phyloP scores from a whole-genome alignment of 2,329 filamentous ascomycete species.

The Calonectria honghensis region DNA sequence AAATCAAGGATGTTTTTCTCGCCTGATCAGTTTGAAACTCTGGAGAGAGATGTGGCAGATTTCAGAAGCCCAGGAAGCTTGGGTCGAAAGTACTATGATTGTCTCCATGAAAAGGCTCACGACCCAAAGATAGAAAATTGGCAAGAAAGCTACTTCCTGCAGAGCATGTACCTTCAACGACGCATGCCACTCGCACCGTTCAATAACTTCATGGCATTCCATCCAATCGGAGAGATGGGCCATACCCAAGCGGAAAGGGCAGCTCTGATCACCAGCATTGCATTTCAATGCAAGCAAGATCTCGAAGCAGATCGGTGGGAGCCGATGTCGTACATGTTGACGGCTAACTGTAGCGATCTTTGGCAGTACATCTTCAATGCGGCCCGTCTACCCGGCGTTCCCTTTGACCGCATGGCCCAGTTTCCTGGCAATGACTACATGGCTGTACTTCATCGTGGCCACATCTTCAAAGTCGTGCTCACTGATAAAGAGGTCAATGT shows the following conservation, averaged over 20 bases:
- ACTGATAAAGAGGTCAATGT: constrained; percentile 27
- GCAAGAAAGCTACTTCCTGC: constrained; percentile 39
- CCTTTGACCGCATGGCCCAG: constrained; percentile 40
- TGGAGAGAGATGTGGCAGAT: constrained; percentile 37
- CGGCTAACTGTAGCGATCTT: constrained; percentile 40
- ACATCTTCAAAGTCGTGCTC: constrained; percentile 43
- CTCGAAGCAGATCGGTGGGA: constrained; percentile 41
- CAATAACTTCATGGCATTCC: constrained; percentile 42
- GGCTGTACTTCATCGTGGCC: constrained; percentile 41
- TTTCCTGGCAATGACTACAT: constrained; percentile 40
- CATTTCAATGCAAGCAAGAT: constrained; percentile 42
- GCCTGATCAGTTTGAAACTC: constrained; percentile 31
- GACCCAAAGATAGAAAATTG: constrained; percentile 42
- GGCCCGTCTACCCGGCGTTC: constrained; percentile 37
- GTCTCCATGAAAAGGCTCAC: constrained; percentile 34
- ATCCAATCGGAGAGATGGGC: constrained; percentile 38
- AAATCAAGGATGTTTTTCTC: constrained; percentile 41
- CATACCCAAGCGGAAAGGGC: constrained; percentile 44
- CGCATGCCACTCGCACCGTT: constrained; percentile 42
- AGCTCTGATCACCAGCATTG: constrained; percentile 42
- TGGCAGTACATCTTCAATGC: constrained; percentile 42
- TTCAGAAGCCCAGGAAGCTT: constrained; percentile 35
- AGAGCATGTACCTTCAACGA: constrained; percentile 42
- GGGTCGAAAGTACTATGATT: constrained; percentile 40
- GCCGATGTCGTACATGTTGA: constrained; percentile 38